Percentiles rank a stretch among this genome's conserved stretches.
Conservation (phyloP, 352 stramenopile genomes). For the Peronospora tabacina region DNA sequence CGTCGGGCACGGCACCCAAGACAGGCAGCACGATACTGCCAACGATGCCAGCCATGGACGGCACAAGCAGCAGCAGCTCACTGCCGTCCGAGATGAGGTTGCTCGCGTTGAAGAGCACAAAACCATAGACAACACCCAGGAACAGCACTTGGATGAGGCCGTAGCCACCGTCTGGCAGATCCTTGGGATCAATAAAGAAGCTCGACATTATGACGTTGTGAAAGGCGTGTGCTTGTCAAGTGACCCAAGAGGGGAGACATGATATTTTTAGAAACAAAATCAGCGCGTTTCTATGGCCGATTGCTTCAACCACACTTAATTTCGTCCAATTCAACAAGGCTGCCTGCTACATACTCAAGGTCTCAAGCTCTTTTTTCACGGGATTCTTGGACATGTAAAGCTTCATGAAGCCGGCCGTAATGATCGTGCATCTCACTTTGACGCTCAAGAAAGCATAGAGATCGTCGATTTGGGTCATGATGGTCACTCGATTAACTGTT, state of each 20-base stretch:
- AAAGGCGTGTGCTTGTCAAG: conserved; percentile 1
- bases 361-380: no score
- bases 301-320: neutral
- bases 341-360: no score
- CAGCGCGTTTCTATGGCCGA: neutral
- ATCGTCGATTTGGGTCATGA: no score
- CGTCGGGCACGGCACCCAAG: conserved; percentile 94
- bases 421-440: no score
- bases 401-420: no score
- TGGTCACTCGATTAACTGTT: no score
- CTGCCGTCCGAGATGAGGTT: conserved; percentile 98
- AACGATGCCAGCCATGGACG: conserved; percentile 92
- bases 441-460: no score
- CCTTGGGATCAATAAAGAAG: conserved; percentile 85
- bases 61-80: conserved; percentile 95
- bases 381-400: no score
- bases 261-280: neutral
- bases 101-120: conserved; percentile 93
- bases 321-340: no score
- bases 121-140: conserved; percentile 93
- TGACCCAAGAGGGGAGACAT: neutral
- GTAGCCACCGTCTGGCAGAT: conserved; percentile 64
- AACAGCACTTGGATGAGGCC: conserved; percentile 90
- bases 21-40: conserved; percentile 95
- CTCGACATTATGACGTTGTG: conserved; percentile 18